These are phyloP conservation scores for Globisporangium nunn DNA, from an alignment of 352 stramenopile genomes.

Conservation along the genomic window DNA sequence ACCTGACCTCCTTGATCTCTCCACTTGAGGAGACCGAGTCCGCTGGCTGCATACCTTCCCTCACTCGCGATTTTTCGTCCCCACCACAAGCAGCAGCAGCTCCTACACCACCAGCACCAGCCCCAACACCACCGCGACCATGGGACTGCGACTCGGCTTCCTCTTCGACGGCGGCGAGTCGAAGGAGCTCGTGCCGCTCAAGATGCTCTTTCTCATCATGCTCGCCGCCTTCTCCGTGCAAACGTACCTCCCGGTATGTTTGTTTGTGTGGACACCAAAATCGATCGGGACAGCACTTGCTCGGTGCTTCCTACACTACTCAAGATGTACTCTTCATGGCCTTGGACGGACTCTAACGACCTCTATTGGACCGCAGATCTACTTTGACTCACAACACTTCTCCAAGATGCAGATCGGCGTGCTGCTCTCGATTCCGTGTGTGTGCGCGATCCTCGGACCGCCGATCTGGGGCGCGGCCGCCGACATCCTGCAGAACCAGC, in stretches of 20 bases:
- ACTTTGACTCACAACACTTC: conserved; percentile 46
- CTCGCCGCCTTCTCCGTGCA: conserved; percentile 63
- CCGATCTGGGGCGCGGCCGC: conserved; percentile 57
- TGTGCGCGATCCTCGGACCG: conserved; percentile 63
- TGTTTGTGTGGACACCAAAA: no score
- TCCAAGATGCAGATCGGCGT: conserved; percentile 78
- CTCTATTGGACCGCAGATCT: conserved; percentile 20
- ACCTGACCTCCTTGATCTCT: background rate
- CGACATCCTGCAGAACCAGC: conserved; percentile 60
- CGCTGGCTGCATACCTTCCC: background rate
- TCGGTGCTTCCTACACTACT: background rate
- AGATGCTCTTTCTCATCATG: conserved; percentile 65
- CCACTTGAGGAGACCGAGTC: background rate
- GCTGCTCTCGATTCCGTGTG: conserved; percentile 51
- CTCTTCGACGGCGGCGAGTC: conserved; percentile 54
- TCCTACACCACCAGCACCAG: background rate
- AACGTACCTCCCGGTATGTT: conserved; percentile 48
- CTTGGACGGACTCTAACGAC: no score
- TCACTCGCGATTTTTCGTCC: background rate
- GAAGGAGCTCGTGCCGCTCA: conserved; percentile 56
- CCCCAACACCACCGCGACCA: background rate
- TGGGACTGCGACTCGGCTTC: conserved; percentile 34
- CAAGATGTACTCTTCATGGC: no score
- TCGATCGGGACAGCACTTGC: no score
- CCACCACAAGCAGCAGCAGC: background rate